Percentiles rank a stretch among this genome's conserved stretches.
Conservation (phyloP, 2,329 filamentous ascomycete species). For the Cladophialophora exuberans region DNA sequence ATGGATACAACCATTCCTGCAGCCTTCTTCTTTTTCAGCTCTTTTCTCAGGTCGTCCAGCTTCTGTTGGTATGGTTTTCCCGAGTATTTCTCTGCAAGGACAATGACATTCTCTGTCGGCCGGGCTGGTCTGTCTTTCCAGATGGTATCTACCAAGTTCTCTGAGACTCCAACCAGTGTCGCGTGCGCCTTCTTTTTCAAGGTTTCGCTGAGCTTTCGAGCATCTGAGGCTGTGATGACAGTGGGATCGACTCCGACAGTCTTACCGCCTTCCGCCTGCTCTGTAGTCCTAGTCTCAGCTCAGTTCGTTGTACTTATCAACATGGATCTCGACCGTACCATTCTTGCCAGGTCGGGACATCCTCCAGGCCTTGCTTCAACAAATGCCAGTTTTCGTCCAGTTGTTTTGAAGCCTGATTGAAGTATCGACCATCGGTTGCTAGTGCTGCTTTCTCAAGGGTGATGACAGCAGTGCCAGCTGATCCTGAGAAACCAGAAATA, state of each 20-base stretch:
- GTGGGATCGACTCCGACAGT: conserved; percentile 88
- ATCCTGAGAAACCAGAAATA: conserved; percentile 93
- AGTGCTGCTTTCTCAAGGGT: conserved; percentile 84
- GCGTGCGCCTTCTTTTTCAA: conserved; percentile 84
- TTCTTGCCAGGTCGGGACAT: conserved; percentile 96
- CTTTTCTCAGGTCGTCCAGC: conserved; percentile 82
- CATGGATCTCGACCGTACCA: conserved; percentile 61
- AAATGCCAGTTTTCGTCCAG: conserved; percentile 89
- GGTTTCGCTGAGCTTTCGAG: conserved; percentile 77
- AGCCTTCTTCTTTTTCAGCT: conserved; percentile 86
- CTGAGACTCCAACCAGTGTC: conserved; percentile 72
- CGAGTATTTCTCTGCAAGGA: conserved; percentile 72
- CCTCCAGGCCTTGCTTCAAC: conserved; percentile 88
- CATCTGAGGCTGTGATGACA: conserved; percentile 75
- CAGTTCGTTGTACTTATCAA: conserved; percentile 12
- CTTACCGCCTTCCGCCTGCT: conserved; percentile 85
- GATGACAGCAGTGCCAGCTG: conserved; percentile 88
- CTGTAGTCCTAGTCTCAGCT: conserved; percentile 60
- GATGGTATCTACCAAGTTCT: conserved; percentile 88
- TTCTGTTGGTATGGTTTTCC: conserved; percentile 85
- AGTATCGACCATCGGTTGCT: conserved; percentile 95
- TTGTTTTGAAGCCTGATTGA: conserved; percentile 92
- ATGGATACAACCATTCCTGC: conserved; percentile 80
- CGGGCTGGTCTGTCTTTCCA: conserved; percentile 77
- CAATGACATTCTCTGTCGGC: conserved; percentile 74